phyloP scores from a whole-genome alignment of 805 yeast genomes.

The Pichia nakasei region DNA sequence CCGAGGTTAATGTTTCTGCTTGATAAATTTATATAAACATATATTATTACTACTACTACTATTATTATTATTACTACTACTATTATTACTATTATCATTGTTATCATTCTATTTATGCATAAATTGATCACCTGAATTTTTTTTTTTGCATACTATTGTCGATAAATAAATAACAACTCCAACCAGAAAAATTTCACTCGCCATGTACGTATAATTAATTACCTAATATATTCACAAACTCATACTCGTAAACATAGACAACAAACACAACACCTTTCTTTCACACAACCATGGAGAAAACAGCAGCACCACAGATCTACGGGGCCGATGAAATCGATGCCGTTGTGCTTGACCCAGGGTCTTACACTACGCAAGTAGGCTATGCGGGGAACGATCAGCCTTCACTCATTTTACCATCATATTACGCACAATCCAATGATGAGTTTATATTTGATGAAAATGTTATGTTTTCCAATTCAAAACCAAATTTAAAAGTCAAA shows the following conservation, averaged over 20 bases:
- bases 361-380: constrained; percentile 75
- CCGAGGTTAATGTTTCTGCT: constrained; percentile 44
- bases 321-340: constrained; percentile 86
- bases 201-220: too few species aligned
- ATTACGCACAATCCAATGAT: constrained; percentile 34
- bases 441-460: constrained; percentile 23
- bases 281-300: constrained; percentile 12
- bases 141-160: too few species aligned
- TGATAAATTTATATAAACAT: background rate
- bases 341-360: constrained; percentile 86
- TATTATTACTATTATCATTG: too few species aligned
- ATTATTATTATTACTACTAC: background rate
- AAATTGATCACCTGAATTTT: too few species aligned
- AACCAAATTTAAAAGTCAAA: constrained; percentile 41
- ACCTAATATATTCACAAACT: too few species aligned
- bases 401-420: constrained; percentile 63
- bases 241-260: too few species aligned
- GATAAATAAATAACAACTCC: too few species aligned
- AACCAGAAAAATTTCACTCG: too few species aligned
- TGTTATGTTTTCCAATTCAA: constrained; percentile 32
- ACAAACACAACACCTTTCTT: background rate
- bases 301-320: constrained; percentile 41
- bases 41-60: background rate
- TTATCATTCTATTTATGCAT: too few species aligned
- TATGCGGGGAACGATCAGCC: constrained; percentile 93